Conservation (phyloP, 1,139 yeast genomes). For the Yamadazyma sp. region DNA sequence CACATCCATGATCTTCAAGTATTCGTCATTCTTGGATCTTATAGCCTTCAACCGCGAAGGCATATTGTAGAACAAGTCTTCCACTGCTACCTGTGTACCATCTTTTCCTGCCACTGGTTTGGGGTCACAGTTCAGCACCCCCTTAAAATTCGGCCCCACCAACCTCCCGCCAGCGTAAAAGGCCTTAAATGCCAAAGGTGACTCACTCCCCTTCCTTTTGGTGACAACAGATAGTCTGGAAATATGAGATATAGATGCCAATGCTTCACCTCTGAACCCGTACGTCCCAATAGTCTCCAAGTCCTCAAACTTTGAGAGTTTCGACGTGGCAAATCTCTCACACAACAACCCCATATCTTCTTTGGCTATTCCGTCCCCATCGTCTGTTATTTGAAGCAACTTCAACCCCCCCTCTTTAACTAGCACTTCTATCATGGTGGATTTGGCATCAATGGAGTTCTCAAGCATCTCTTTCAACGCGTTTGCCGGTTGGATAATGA, state of each 20-base stretch:
- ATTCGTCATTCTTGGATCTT: slow-evolving; percentile 71
- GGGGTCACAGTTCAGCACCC: slow-evolving; percentile 43
- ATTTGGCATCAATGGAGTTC: slow-evolving; percentile 52
- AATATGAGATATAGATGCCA: slow-evolving; percentile 63
- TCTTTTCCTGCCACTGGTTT: slow-evolving; percentile 81
- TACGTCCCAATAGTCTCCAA: slow-evolving; percentile 49
- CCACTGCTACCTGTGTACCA: slow-evolving; percentile 86
- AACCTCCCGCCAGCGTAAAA: slow-evolving; percentile 65
- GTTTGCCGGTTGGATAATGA: slow-evolving; percentile 89
- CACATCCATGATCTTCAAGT: slow-evolving; percentile 73
- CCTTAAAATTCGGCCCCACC: slow-evolving; percentile 37
- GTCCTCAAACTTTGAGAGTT: slow-evolving; percentile 50
- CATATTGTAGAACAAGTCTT: slow-evolving; percentile 85
- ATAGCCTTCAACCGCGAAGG: slow-evolving; percentile 76
- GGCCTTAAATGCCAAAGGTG: slow-evolving; percentile 67
- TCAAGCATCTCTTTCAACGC: slow-evolving; percentile 59
- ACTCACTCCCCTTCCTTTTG: slow-evolving; percentile 47
- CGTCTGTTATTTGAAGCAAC: slow-evolving; percentile 52
- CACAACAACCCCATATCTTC: slow-evolving; percentile 50
- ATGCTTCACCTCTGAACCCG: slow-evolving; percentile 64
- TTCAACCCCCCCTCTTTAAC: slow-evolving; percentile 58
- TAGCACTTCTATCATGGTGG: slow-evolving; percentile 49
- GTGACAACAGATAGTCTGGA: slow-evolving; percentile 75
- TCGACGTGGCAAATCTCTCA: slow-evolving; percentile 60
- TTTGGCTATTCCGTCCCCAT: slow-evolving; percentile 50